Base-by-base conservation (phyloP, 148 eudicot genomes). In the Rhododendron molle region DNA sequence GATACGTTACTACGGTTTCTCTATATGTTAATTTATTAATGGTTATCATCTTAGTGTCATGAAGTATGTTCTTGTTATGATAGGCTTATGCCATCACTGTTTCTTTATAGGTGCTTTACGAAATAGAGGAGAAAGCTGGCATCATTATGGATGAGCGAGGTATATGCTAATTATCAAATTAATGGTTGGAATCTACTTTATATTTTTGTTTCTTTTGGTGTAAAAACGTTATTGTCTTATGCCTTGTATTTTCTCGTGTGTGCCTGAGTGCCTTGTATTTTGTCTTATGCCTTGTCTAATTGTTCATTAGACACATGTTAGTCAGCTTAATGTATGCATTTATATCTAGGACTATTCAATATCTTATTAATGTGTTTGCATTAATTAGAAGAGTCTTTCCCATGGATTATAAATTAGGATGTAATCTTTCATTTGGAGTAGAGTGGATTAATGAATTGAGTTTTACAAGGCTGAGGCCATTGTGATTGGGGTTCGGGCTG, bases 111-210 rank as follows among this genome's bases (percentile, higher is more conserved):
- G 96, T 96, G 83, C 92, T 96, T 79, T 83, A 90, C 81, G 98
- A 97, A 91, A 95, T 97, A 85, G 99, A 97, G 90, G 99, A 97
- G 89, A 97, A 95, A 91, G 96, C 98, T 87, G 92, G 92, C 60
- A 83, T 92, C 62, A 92, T 97, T 82, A 81, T 97, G 91, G 99
- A 93, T 90, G 99, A 97, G 87, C 89, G 99, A 86, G 95, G 95
- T 93, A 89, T 80, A 73, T 78, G 77, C 79, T 77, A 40, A 76
- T 20, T 16, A 73, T 34, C 8, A 71, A 71, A 1, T 73, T 32
- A 73, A 5, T 44, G 52, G 47, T 77, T 46, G 58, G 54, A 47
- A 26, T 46, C 20, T 44, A 44, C 54, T 44, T 47, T 13, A n/a
- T 78, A 43, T n/a, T n/a, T 10, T n/a, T 78, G 44, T 36, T 78